These are phyloP conservation scores for Phytophthora palmivora DNA, from an alignment of 352 stramenopile genomes.

Conservation along the genomic window DNA sequence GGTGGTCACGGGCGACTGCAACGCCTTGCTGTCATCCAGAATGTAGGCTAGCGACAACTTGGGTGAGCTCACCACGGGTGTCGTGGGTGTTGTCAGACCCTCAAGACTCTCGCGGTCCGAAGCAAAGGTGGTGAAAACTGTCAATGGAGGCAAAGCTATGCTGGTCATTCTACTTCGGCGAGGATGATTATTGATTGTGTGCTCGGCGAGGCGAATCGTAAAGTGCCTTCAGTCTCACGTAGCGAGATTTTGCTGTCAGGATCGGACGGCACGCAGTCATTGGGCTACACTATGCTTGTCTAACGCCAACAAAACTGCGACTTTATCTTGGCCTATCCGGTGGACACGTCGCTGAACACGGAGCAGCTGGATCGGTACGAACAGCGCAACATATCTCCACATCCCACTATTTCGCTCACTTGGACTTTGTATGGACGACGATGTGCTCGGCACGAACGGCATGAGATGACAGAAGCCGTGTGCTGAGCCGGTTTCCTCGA, in stretches of 20 bases:
- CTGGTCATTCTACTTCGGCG: constrained; percentile 11
- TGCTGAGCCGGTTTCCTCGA: no score
- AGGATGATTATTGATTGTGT: background rate
- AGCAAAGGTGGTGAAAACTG: constrained; percentile 14
- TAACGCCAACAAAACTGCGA: no score
- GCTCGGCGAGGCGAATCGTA: constrained; percentile 1
- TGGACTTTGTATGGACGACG: constrained; percentile 12
- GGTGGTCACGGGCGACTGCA: constrained; percentile 10
- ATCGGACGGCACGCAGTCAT: constrained; percentile 4
- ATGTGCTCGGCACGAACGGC: constrained; percentile 29
- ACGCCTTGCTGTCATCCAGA: constrained; percentile 26
- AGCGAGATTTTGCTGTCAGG: constrained; percentile 20
- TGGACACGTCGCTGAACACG: constrained; percentile 14
- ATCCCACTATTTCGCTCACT: constrained; percentile 1
- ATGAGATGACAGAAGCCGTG: constrained; percentile 31
- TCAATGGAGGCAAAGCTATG: constrained; percentile 21
- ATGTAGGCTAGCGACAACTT: constrained; percentile 35
- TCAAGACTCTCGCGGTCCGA: background rate
- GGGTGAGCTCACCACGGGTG: constrained; percentile 7
- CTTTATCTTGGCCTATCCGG: constrained; percentile 11
- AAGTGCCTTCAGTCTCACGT: constrained; percentile 17
- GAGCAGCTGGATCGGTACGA: constrained; percentile 17
- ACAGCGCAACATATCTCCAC: constrained; percentile 18
- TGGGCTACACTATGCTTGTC: constrained; percentile 15
- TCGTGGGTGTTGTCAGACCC: constrained; percentile 1